A percentile compares a stretch with the other conserved stretches of the same genome.
phyloP scores from a whole-genome alignment of 1,139 yeast genomes.

The Pichia sp. region DNA sequence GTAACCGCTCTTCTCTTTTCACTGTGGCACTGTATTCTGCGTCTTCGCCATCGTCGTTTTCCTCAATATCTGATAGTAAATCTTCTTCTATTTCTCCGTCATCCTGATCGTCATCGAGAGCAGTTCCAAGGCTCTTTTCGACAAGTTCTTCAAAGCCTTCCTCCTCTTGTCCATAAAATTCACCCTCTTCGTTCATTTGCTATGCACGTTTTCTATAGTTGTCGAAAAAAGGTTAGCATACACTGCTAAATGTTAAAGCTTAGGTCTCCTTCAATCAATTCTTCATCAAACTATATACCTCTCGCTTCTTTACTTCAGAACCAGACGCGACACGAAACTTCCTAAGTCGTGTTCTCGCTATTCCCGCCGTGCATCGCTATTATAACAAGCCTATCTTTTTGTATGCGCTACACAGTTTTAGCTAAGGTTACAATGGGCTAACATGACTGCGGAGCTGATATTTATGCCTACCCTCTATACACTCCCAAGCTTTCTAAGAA shows the following conservation, averaged over 20 bases:
- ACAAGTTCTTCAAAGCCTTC: conserved; percentile 30
- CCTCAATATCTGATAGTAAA: conserved; percentile 16
- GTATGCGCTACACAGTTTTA: neutral
- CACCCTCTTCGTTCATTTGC: conserved; percentile 9
- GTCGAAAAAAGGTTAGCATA: too few species aligned
- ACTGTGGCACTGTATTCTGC: conserved; percentile 13
- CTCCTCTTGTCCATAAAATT: conserved; percentile 27
- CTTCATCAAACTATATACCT: neutral
- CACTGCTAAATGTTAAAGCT: too few species aligned
- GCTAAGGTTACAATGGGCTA: neutral
- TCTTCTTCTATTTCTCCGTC: conserved; percentile 24
- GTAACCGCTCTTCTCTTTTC: conserved; percentile 13
- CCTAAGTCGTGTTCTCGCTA: neutral
- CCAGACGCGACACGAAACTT: conserved; percentile 6
- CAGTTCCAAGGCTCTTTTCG: conserved; percentile 23
- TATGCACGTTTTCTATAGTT: neutral
- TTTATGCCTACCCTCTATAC: neutral
- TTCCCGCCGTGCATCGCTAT: neutral
- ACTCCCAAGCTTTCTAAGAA: neutral
- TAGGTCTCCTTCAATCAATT: too few species aligned
- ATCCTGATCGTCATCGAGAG: conserved; percentile 18
- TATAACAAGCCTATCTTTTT: neutral
- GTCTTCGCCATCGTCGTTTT: conserved; percentile 22
- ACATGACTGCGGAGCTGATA: neutral
- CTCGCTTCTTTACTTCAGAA: neutral